These are phyloP conservation scores for Dactylonectria macrodidyma DNA, from an alignment of 2,329 filamentous ascomycete genomes.

Conservation along the genomic window DNA sequence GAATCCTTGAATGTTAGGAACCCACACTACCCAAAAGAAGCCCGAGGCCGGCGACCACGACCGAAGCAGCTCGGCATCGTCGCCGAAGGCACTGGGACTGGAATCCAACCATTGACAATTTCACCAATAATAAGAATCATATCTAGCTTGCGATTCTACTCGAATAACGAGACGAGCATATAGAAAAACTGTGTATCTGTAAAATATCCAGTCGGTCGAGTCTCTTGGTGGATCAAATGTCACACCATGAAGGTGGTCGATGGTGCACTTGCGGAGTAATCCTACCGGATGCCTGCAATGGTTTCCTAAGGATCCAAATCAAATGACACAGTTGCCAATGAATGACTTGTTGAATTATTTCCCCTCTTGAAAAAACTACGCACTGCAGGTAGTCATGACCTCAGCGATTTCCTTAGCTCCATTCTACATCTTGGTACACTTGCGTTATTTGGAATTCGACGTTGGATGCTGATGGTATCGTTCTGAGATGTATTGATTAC, in stretches of 20 bases:
- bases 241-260: slow-evolving; percentile 14
- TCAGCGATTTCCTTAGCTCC: too few relatives aligned
- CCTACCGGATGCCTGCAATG: neutral
- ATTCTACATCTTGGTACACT: neutral
- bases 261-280: slow-evolving; percentile 1
- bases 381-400: neutral
- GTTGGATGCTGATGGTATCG: neutral
- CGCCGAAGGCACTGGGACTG: neutral
- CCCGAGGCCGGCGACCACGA: neutral
- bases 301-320: neutral
- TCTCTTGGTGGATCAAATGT: slow-evolving; percentile 2
- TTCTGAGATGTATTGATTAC: neutral
- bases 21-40: neutral
- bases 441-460: neutral
- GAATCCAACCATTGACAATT: neutral
- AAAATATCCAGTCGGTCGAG: neutral
- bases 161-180: neutral
- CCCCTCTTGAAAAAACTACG: neutral
- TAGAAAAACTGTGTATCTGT: neutral
- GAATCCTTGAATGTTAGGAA: neutral
- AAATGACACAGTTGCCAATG: neutral
- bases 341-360: neutral
- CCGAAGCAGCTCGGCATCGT: slow-evolving; percentile 1
- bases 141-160: neutral
- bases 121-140: too few relatives aligned